These are phyloP conservation scores for Liquidambar formosana DNA, from an alignment of 164 flowering plant genomes.

Conservation along the genomic window DNA sequence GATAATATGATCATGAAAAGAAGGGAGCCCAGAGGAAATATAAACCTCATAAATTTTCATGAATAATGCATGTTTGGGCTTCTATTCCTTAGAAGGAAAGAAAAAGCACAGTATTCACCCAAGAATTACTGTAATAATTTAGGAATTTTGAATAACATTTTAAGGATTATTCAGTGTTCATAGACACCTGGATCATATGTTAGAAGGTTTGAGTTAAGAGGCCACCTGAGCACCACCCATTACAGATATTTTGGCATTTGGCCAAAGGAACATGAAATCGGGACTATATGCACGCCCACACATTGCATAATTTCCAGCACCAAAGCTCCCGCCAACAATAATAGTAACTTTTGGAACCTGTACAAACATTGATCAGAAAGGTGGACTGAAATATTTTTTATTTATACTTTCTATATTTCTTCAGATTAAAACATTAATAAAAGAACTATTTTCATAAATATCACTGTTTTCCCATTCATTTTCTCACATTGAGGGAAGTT, in stretches of 20 bases:
- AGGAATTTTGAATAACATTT: neutral
- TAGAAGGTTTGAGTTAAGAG: neutral
- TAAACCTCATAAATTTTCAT: no score
- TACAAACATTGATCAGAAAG: constrained; percentile 4
- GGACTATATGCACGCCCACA: constrained; percentile 99
- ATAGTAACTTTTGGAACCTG: constrained; percentile 96
- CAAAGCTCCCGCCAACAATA: constrained; percentile 96
- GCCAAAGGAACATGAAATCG: constrained; percentile 94
- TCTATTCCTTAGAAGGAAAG: neutral
- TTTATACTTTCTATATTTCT: neutral
- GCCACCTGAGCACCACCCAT: constrained; percentile 98
- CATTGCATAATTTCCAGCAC: constrained; percentile 99
- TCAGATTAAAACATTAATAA: neutral
- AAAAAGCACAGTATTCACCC: neutral
- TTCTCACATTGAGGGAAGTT: neutral
- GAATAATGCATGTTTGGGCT: neutral
- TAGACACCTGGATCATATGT: neutral
- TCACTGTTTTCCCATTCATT: constrained; percentile 1
- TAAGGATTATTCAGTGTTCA: no score
- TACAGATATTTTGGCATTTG: constrained; percentile 90
- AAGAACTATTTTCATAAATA: neutral
- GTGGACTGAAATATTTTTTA: neutral
- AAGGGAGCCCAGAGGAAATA: neutral
- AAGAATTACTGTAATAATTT: neutral
- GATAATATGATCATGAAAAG: neutral